phyloP scores from a whole-genome alignment of 169 alveolate species.

The Perkinsus marinus region DNA sequence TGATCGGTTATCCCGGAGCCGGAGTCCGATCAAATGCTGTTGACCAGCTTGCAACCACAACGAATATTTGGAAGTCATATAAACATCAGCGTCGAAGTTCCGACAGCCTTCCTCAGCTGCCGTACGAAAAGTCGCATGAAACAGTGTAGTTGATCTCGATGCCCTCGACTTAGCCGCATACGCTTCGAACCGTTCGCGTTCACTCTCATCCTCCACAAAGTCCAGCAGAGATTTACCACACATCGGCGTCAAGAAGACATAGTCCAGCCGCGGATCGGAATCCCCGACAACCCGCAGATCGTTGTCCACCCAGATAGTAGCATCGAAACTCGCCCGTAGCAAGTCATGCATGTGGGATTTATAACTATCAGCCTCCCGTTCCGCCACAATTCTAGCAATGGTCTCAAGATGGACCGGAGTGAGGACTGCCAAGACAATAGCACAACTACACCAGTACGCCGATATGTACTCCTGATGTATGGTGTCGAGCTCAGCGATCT shows the following conservation, averaged over 20 bases:
- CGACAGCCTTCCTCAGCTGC: background rate
- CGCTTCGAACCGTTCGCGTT: background rate
- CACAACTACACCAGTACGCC: background rate
- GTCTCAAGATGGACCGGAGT: background rate
- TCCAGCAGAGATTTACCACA: background rate
- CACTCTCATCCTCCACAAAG: background rate
- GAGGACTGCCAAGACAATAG: background rate
- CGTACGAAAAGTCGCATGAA: background rate
- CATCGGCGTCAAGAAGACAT: background rate
- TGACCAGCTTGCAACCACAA: background rate
- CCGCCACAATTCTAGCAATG: background rate
- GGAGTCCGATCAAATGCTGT: background rate
- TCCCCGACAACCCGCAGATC: background rate
- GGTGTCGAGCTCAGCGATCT: background rate
- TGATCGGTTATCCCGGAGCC: background rate
- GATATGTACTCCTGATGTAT: background rate
- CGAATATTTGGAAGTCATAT: background rate
- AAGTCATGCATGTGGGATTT: background rate
- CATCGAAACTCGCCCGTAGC: background rate
- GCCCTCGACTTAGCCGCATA: background rate
- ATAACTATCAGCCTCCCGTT: background rate
- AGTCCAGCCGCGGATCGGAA: background rate
- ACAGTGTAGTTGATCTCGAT: background rate
- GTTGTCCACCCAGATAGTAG: background rate
- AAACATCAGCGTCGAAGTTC: background rate